phyloP scores from a whole-genome alignment of 495 filamentous ascomycete genomes.

The Daldinia grandis region DNA sequence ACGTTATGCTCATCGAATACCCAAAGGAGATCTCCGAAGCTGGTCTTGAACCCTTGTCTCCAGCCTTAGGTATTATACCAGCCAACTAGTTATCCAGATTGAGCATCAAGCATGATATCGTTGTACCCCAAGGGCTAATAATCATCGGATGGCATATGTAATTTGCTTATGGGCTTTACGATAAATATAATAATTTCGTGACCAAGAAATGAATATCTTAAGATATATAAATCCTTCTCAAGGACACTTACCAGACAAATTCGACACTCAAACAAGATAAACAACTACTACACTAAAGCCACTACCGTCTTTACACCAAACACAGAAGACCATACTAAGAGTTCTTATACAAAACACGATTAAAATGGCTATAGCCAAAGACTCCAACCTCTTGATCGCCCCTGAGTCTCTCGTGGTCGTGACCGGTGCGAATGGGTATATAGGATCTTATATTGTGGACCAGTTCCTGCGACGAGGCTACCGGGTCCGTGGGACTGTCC shows the following conservation, averaged over 20 bases:
- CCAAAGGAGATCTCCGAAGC: background rate
- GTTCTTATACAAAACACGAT: background rate
- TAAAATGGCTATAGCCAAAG: background rate
- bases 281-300: background rate
- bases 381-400: conserved; percentile 2
- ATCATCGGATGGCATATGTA: background rate
- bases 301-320: background rate
- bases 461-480: conserved; percentile 28
- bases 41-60: background rate
- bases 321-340: background rate
- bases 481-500: conserved; percentile 36
- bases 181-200: background rate
- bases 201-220: background rate
- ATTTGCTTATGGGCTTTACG: background rate
- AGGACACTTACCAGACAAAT: background rate
- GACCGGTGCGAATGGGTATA: conserved; percentile 32
- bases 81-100: background rate
- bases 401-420: conserved; percentile 32
- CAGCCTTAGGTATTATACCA: background rate
- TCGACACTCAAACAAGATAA: background rate
- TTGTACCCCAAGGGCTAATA: background rate
- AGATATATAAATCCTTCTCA: background rate
- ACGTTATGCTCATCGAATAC: background rate
- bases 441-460: conserved; percentile 37
- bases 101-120: background rate